Evolutionary conservation across 345 rosid species (phyloP).

Genomic region (Raphanus raphanistrum): DNA sequence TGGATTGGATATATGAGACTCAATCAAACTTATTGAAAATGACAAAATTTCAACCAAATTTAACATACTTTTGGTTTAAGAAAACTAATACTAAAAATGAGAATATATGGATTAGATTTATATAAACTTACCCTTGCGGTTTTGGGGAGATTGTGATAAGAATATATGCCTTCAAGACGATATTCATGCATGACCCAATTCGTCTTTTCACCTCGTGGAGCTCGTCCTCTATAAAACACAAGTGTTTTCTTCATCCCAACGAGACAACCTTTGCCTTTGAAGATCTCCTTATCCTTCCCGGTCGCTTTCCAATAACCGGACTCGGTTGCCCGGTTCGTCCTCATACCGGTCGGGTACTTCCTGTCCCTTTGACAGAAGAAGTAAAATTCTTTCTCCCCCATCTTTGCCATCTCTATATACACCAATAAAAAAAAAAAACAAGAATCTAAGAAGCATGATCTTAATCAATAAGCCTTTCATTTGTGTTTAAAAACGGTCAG

Average conservation of each 20-base stretch:
- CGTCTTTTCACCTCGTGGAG: slow-evolving; percentile 91
- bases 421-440: not conserved
- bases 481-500: slow-evolving; percentile 19
- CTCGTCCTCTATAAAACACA: slow-evolving; percentile 92
- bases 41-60: slow-evolving; percentile 23
- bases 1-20: slow-evolving; percentile 19
- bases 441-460: not conserved
- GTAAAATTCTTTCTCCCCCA: slow-evolving; percentile 93
- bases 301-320: slow-evolving; percentile 99
- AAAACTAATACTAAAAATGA: slow-evolving; percentile 21
- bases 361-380: slow-evolving; percentile 90
- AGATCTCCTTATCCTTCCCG: slow-evolving; percentile 92
- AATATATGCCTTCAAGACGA: slow-evolving; percentile 85
- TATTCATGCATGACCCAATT: slow-evolving; percentile 99
- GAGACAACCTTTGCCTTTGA: slow-evolving; percentile 51
- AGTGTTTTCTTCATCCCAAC: slow-evolving; percentile 99
- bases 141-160: slow-evolving; percentile 73
- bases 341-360: slow-evolving; percentile 93
- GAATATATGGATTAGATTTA: not conserved
- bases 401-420: slow-evolving; percentile 78
- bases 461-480: slow-evolving; percentile 15
- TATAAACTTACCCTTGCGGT: slow-evolving; percentile 55
- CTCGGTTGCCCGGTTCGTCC: slow-evolving; percentile 93
- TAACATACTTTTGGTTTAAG: slow-evolving; percentile 26
- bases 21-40: slow-evolving; percentile 24